Conservation (phyloP, 2,329 filamentous ascomycete genomes). For the Cadophora sp. region DNA sequence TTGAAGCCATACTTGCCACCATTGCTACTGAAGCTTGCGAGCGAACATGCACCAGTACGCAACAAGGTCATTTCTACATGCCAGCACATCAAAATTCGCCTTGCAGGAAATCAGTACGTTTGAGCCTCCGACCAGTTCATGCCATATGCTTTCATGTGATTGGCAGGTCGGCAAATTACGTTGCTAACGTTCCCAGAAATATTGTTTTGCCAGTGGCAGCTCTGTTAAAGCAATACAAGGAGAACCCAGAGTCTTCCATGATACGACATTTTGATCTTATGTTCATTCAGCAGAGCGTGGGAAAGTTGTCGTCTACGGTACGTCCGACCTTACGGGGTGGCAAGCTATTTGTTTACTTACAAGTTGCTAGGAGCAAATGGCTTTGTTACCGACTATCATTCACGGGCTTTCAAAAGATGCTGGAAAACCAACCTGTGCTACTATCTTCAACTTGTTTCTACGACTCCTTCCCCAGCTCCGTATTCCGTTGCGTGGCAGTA, state of each 20-base stretch:
- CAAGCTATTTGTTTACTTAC: conserved; percentile 23
- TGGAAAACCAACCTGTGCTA: conserved; percentile 60
- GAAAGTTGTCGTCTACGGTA: conserved; percentile 59
- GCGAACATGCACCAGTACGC: conserved; percentile 79
- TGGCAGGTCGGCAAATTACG: neutral
- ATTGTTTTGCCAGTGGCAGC: conserved; percentile 84
- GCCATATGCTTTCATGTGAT: neutral
- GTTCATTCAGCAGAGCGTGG: conserved; percentile 86
- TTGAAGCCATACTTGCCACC: conserved; percentile 82
- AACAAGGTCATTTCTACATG: conserved; percentile 78
- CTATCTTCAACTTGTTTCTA: conserved; percentile 83
- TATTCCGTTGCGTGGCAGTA: conserved; percentile 78
- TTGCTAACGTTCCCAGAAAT: conserved; percentile 44
- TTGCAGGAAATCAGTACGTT: conserved; percentile 46
- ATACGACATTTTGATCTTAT: conserved; percentile 88
- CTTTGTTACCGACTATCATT: conserved; percentile 74
- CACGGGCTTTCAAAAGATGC: conserved; percentile 69
- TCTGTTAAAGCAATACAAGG: conserved; percentile 89
- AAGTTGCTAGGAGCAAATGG: conserved; percentile 65
- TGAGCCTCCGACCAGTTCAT: neutral
- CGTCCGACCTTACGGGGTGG: conserved; percentile 39
- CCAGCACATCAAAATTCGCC: conserved; percentile 72
- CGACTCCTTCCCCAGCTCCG: conserved; percentile 74
- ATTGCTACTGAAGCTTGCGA: conserved; percentile 84
- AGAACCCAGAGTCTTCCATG: conserved; percentile 69